Evolutionary conservation across 2,329 filamentous ascomycete genomes (phyloP), one percentile per base, ranked within the genome.

Genomic region (Knoxdaviesia capensis): DNA sequence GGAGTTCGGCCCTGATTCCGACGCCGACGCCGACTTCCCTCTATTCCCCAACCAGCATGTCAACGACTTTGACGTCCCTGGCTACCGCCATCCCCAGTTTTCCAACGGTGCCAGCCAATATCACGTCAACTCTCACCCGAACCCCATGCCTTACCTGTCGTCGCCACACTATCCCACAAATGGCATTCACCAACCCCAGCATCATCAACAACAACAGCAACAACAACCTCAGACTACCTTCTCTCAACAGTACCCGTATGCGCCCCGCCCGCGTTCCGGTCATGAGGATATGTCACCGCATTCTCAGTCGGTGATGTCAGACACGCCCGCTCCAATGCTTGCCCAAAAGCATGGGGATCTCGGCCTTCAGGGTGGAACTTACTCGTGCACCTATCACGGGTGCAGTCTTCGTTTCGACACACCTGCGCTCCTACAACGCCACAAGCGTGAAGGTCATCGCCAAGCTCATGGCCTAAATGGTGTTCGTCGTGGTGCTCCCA

Each of bases 381-480:
- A 94, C 61, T 93, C 87, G 1, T 98, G 90, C 59, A 94, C 87
- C 1, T 94, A 94, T 52, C 86, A 93, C 53, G 85, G 86, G 7
- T 96, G 90, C 55, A 78, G 77, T 0, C 66, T 80, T 49, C 80
- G 90, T 42, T 98, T 98, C 54, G 84, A 93, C 50, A 85, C 85
- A 1, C 85, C 86, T 5, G 69, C 76, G 6, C 76, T 87, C 50
- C 68, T 98, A 4, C 87, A 96, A 57, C 90, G 90, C 61, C 90
- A 98, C 64, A 94, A 94, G 65, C 77, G 87, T 29, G 90, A 98
- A 55, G 83, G 79, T 5, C 90, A 98, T 56, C 75, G 88, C 40
- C 80, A 84, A 50, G 74, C 72, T n/a, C 77, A 67, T 52, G 69
- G 59, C 43, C 3, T 20, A 3, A 20, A 20, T 20, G 20, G 20